Percentiles rank a stretch among this genome's conserved stretches.
phyloP scores from a whole-genome alignment of 371 early-diverging fungal genomes.

The Mucor plumbeus region DNA sequence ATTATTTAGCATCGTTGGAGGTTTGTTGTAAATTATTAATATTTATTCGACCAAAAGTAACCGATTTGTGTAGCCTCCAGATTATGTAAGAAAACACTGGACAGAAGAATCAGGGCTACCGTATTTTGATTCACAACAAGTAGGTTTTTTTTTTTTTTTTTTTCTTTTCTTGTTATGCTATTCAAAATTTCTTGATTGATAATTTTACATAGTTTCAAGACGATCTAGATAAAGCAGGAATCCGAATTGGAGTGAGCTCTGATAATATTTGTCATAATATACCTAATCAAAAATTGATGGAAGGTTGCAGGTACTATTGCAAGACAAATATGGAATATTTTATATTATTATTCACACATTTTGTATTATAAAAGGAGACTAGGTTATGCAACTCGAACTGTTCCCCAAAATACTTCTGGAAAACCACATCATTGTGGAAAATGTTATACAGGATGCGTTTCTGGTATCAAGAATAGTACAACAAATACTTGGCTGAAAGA shows the following conservation, averaged over 20 bases:
- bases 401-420: constrained; percentile 74
- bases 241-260: constrained; percentile 62
- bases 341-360: background rate
- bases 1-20: constrained; percentile 61
- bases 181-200: background rate
- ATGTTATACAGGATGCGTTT: constrained; percentile 73
- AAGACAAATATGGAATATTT: background rate
- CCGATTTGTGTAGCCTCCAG: constrained; percentile 7
- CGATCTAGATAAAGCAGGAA: constrained; percentile 57
- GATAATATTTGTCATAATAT: constrained; percentile 63
- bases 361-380: constrained; percentile 20
- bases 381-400: constrained; percentile 56
- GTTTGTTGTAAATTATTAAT: background rate
- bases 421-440: constrained; percentile 67
- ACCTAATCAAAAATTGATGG: constrained; percentile 63
- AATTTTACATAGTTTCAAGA: constrained; percentile 24
- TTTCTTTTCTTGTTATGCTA: background rate
- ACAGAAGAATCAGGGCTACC: constrained; percentile 2
- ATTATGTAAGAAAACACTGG: constrained; percentile 10
- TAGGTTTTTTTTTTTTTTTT: too few relatives aligned
- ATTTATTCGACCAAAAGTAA: background rate
- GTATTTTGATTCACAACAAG: constrained; percentile 12
- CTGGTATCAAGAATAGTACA: constrained; percentile 73
- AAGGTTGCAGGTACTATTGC: constrained; percentile 57
- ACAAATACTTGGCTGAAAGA: constrained; percentile 72